Conservation (phyloP, 768 basidiomycete genomes). For the Hygrophorus russula region DNA sequence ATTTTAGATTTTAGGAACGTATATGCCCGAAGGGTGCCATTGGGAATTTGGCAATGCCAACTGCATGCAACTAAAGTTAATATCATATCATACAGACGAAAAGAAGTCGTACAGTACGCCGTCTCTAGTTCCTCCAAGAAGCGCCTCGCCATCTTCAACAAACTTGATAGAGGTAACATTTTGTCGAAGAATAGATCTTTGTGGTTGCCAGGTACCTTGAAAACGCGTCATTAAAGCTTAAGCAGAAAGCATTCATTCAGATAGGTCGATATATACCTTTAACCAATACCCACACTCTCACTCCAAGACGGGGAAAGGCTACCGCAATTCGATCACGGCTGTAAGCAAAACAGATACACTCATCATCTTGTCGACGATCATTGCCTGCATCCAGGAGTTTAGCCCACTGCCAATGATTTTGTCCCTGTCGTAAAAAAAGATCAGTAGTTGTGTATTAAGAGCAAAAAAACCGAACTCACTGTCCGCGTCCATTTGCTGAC, state of each 20-base stretch:
- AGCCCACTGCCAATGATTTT: constrained; percentile 44
- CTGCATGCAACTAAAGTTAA: constrained; percentile 21
- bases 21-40: constrained; percentile 51
- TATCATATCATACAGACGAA: not conserved
- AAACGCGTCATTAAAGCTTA: not conserved
- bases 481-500: constrained; percentile 48
- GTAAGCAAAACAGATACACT: constrained; percentile 42
- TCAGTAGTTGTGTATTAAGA: constrained; percentile 1
- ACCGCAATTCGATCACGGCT: constrained; percentile 48
- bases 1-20: constrained; percentile 48
- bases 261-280: constrained; percentile 27
- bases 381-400: constrained; percentile 41
- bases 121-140: constrained; percentile 61
- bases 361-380: constrained; percentile 23
- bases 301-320: constrained; percentile 44
- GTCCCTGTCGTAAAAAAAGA: constrained; percentile 23
- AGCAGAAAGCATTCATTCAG: constrained; percentile 3
- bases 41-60: constrained; percentile 61
- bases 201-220: constrained; percentile 50
- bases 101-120: constrained; percentile 44
- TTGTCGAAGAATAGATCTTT: constrained; percentile 52
- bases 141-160: constrained; percentile 47
- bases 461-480: constrained; percentile 22
- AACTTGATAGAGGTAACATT: constrained; percentile 57
- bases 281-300: constrained; percentile 54